A percentile compares a stretch with the other conserved stretches of the same genome.
These are phyloP conservation scores for Irpex sp. DNA, from an alignment of 1,284 basidiomycete species.

Conservation along the genomic window DNA sequence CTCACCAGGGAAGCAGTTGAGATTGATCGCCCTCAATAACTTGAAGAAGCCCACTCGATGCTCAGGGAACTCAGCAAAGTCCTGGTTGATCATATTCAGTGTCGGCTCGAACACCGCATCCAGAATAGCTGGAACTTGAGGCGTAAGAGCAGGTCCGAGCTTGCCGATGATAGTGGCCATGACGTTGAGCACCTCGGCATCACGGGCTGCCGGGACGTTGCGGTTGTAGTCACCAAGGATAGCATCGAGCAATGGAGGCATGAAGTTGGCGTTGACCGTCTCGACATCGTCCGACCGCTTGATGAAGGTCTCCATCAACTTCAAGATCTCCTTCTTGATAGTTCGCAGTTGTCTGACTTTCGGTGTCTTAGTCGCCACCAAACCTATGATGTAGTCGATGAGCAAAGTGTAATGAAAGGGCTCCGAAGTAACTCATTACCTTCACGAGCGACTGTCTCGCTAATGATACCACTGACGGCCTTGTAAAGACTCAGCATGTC, in stretches of 20 bases:
- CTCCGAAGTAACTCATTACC: constrained; percentile 42
- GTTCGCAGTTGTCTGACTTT: constrained; percentile 94
- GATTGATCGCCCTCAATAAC: constrained; percentile 89
- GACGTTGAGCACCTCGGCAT: constrained; percentile 97
- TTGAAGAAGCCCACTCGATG: constrained; percentile 98
- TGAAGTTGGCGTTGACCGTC: constrained; percentile 87
- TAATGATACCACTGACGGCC: constrained; percentile 97
- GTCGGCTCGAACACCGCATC: constrained; percentile 99
- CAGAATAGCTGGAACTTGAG: constrained; percentile 94
- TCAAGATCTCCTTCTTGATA: constrained; percentile 98
- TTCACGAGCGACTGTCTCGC: constrained; percentile 86
- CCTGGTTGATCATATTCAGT: constrained; percentile 98
- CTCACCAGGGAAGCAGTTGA: constrained; percentile 93
- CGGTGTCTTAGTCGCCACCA: constrained; percentile 95
- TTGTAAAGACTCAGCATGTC: constrained; percentile 99
- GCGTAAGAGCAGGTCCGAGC: constrained; percentile 80
- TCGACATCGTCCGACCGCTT: constrained; percentile 96
- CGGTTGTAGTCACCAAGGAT: constrained; percentile 96
- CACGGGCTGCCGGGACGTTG: constrained; percentile 91
- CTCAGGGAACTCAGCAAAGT: constrained; percentile 97
- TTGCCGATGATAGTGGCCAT: constrained; percentile 95
- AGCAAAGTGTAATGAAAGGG: background rate
- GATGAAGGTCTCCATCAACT: constrained; percentile 97
- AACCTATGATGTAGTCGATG: constrained; percentile 43
- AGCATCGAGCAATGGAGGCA: constrained; percentile 94